Percentiles rank a stretch among this genome's conserved stretches.
Evolutionary conservation across 139 green algal species (phyloP).

Genomic region (Chlorella ohadii): DNA sequence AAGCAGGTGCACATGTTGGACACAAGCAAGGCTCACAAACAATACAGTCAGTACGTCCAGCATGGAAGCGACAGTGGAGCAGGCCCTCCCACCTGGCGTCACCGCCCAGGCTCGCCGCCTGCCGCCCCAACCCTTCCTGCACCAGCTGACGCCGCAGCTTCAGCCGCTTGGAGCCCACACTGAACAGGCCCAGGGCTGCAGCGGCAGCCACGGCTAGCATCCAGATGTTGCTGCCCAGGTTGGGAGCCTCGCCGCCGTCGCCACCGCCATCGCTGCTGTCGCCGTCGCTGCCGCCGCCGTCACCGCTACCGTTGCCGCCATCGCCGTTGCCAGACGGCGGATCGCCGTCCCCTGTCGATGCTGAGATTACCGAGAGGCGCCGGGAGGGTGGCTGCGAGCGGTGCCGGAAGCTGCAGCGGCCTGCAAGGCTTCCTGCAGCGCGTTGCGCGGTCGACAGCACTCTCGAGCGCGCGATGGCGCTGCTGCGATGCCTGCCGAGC

Average conservation of each 20-base stretch:
- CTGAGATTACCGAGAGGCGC: neutral
- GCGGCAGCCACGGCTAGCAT: neutral
- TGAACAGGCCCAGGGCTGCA: conserved; percentile 19
- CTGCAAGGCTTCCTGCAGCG: neutral
- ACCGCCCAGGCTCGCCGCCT: neutral
- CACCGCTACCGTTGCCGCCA: neutral
- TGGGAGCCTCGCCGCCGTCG: neutral
- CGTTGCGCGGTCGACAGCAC: neutral
- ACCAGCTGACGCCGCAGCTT: neutral
- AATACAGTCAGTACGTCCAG: too few relatives aligned
- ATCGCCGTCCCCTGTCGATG: neutral
- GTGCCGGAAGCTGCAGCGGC: neutral
- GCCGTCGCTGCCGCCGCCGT: neutral
- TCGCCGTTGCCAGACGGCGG: neutral
- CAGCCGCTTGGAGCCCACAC: neutral
- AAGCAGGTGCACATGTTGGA: neutral
- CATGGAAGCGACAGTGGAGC: neutral
- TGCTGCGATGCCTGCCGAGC: too few relatives aligned
- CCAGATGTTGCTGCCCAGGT: conserved; percentile 30
- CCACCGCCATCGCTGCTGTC: neutral
- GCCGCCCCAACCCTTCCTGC: neutral
- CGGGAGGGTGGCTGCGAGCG: neutral
- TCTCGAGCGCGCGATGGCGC: too few relatives aligned
- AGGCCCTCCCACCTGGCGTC: neutral
- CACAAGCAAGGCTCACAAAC: neutral